Evolutionary conservation across 805 yeast species (phyloP), one percentile per base, ranked within the genome.

Genomic region (Scheffersomyces coipomensis): DNA sequence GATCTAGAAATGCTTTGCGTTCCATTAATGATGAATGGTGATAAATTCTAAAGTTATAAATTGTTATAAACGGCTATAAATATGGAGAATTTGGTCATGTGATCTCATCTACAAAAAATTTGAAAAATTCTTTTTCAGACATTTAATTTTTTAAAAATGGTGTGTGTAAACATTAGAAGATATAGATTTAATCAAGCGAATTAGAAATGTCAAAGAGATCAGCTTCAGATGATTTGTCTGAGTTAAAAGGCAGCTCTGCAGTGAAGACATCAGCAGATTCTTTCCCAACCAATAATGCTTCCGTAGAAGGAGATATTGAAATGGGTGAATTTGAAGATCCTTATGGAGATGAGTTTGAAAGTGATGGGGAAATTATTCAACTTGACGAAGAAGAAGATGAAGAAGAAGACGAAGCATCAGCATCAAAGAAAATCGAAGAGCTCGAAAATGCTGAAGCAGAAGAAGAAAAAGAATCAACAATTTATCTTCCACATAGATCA

Each of bases 291-390:
- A 64, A 35, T 6, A 42, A 35, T 6, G 51, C 47, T 3, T 51
- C 44, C 12, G 56, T 48, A 30, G 72, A 55, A 17, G 52, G 62
- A 4, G 82, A 81, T 45, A 64, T 71, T 24, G 83, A 80, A 15
- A 78, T 83, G 78, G 95, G 91, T 19, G 96, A 85, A 49, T 85
- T 85, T 61, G 97, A 89, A 61, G 93, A 85, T 56, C 82, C 86
- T 30, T 84, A 82, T 51, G 96, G 96, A 44, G 96, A 88, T 57
- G 97, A 90, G 55, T 88, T 83, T 49, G 96, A 88, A 53, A 86
- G 91, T 67, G 95, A 88, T 52, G 96, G 87, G 39, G 95, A 85
- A 58, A 85, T 87, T 44, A 85, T 88, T 32, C 95, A 88, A 55
- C 70, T 86, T 9, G 96, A 86, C 51, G 59, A 53, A n/a, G 66